Evolutionary conservation across 1,284 basidiomycete genomes (phyloP).

Genomic region (Cutaneotrichosporon dermatis): DNA sequence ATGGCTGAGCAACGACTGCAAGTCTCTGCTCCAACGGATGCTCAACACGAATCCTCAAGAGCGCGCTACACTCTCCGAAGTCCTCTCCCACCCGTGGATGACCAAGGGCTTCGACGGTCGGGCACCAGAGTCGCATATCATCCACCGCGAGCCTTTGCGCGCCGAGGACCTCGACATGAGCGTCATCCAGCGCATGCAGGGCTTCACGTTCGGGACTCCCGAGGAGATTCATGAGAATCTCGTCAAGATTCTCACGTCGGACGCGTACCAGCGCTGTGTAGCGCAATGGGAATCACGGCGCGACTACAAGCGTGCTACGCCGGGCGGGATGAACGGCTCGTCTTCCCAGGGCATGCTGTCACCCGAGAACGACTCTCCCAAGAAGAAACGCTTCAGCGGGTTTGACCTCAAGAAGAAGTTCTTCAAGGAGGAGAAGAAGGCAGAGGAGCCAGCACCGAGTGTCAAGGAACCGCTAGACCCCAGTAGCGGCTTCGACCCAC

Average conservation of each 20-base stretch:
- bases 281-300: slow-evolving; percentile 72
- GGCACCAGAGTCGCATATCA: slow-evolving; percentile 71
- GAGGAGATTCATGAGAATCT: slow-evolving; percentile 78
- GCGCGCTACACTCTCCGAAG: slow-evolving; percentile 78
- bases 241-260: slow-evolving; percentile 68
- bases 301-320: slow-evolving; percentile 40
- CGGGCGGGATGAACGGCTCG: slow-evolving; percentile 18
- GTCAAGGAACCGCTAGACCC: slow-evolving; percentile 63
- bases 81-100: slow-evolving; percentile 95
- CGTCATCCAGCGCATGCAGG: slow-evolving; percentile 87
- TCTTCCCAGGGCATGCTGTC: slow-evolving; percentile 23
- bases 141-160: slow-evolving; percentile 81
- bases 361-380: slow-evolving; percentile 38
- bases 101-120: slow-evolving; percentile 75
- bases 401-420: slow-evolving; percentile 95
- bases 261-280: slow-evolving; percentile 69
- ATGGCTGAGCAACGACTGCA: slow-evolving; percentile 95
- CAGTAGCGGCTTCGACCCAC: slow-evolving; percentile 86
- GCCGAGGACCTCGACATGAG: slow-evolving; percentile 77
- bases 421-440: slow-evolving; percentile 57
- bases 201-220: slow-evolving; percentile 91
- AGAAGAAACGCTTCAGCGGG: slow-evolving; percentile 69
- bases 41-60: slow-evolving; percentile 86
- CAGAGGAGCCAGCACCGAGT: slow-evolving; percentile 27
- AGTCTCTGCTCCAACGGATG: slow-evolving; percentile 88